These are phyloP conservation scores for Lipomyces starkeyi DNA, from an alignment of 805 yeast genomes.

Conservation along the genomic window DNA sequence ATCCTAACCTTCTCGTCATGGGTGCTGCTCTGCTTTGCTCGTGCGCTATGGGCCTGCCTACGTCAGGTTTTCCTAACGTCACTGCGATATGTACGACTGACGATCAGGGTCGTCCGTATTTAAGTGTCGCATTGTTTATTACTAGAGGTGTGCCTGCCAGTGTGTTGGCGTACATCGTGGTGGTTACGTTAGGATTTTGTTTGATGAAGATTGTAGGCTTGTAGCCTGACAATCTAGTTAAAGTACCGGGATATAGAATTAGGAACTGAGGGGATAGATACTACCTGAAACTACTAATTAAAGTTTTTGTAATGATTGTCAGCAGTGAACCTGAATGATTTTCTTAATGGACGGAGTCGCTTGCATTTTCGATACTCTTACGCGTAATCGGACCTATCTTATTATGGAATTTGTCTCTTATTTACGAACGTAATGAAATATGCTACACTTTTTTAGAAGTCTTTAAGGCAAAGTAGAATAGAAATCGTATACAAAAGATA, in stretches of 20 bases:
- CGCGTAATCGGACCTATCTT: background rate
- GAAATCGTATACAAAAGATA: background rate
- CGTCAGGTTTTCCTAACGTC: constrained; percentile 97
- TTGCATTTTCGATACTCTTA: no score
- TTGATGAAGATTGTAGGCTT: constrained; percentile 66
- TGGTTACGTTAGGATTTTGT: constrained; percentile 79
- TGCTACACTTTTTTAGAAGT: background rate
- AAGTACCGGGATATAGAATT: background rate
- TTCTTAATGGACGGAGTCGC: background rate
- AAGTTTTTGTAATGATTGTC: background rate
- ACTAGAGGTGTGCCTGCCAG: constrained; percentile 91
- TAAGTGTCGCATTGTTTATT: constrained; percentile 85
- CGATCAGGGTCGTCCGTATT: constrained; percentile 87
- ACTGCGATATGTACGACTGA: constrained; percentile 95
- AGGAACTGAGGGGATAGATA: background rate
- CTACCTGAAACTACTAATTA: background rate
- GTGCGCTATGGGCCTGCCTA: constrained; percentile 96
- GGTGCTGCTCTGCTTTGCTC: constrained; percentile 74
- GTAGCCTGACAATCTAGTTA: constrained; percentile 39
- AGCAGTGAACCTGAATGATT: background rate
- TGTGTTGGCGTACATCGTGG: constrained; percentile 69
- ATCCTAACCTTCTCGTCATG: constrained; percentile 81
- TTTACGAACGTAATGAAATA: background rate
- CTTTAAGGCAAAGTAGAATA: background rate
- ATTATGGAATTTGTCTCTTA: background rate